phyloP scores from a whole-genome alignment of 1,284 basidiomycete genomes.

The Ganoderma sp. region DNA sequence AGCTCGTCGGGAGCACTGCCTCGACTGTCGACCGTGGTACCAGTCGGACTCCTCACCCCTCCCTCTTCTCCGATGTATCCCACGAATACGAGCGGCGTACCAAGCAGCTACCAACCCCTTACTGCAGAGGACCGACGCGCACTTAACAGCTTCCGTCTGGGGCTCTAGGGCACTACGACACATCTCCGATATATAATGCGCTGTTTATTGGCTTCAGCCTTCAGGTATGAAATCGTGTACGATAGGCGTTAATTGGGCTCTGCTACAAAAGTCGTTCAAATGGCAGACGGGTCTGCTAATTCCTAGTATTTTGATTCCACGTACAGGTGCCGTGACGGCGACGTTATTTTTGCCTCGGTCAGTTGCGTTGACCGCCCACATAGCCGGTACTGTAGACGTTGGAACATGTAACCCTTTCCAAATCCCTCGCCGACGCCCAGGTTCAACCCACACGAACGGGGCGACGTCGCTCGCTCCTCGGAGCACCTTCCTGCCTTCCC shows the following conservation, averaged over 20 bases:
- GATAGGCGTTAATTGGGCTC: conserved; percentile 18
- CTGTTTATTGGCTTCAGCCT: not conserved
- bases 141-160: conserved; percentile 42
- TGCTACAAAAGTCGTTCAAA: conserved; percentile 8
- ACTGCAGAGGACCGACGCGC: conserved; percentile 42
- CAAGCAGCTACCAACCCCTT: conserved; percentile 39
- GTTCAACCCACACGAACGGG: conserved; percentile 18
- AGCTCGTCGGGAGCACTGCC: conserved; percentile 42
- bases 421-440: not conserved
- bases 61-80: conserved; percentile 33
- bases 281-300: conserved; percentile 2
- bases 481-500: conserved; percentile 24
- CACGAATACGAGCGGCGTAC: conserved; percentile 24
- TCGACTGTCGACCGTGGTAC: conserved; percentile 49
- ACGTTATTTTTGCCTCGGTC: conserved; percentile 7
- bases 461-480: conserved; percentile 32
- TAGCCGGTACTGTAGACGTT: conserved; percentile 4
- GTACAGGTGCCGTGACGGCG: conserved; percentile 12
- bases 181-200: not conserved
- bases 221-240: conserved; percentile 15
- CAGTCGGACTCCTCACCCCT: conserved; percentile 35
- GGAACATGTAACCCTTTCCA: not conserved
- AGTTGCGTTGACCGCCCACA: conserved; percentile 5
- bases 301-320: conserved; percentile 9
- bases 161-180: conserved; percentile 31